Base-by-base conservation (phyloP, 2,329 filamentous ascomycete species). In the Penicillium italicum region DNA sequence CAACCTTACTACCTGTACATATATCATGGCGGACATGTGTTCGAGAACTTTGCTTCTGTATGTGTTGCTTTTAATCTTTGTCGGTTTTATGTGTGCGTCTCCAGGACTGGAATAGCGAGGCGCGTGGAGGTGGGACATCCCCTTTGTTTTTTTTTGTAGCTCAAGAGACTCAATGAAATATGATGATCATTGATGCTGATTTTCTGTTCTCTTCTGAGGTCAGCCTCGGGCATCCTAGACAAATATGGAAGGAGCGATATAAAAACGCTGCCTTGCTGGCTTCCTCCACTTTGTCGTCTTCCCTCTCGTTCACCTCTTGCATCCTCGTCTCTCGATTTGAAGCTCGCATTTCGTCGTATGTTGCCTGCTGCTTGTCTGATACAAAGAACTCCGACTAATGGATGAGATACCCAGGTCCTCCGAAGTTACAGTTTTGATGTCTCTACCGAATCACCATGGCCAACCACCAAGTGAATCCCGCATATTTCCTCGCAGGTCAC, bases 21-120 rank as follows among this genome's bases (percentile, higher is more conserved):
- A 65, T 60, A 51, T 57, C 56, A 60, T 56, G 57, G 52, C 42
- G 53, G 46, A 61, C 56, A 61, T 63, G 36, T 59, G 59, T 57
- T 57, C 41, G 58, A 56, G 52, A 40, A 48, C 11, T 50, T 55
- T 58, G 31, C 30, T 41, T 56, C 50, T 50, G 16, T 37, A 30
- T 41, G 33, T 47, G 41, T 49, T 34, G 46, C 31, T 18, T 18
- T 20, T 50, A 30, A n/a, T 58, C 6, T 43, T 30, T 45, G 28
- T 45, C 7, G 6, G 34, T 60, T 33, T 36, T 40, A 50, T 59
- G 31, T 42, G 43, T 36, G 20, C 33, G 37, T 53, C 24, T 38
- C 28, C 16, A 34, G 18, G 46, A 47, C 33, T 50, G 33, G 50
- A 41, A 45, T 55, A 51, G 53, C 53, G 33, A 37, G 46, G 50